Evolutionary conservation across 129 eudicot genomes (phyloP), one percentile per base, ranked within the genome.

Genomic region (Cynara cardunculus): DNA sequence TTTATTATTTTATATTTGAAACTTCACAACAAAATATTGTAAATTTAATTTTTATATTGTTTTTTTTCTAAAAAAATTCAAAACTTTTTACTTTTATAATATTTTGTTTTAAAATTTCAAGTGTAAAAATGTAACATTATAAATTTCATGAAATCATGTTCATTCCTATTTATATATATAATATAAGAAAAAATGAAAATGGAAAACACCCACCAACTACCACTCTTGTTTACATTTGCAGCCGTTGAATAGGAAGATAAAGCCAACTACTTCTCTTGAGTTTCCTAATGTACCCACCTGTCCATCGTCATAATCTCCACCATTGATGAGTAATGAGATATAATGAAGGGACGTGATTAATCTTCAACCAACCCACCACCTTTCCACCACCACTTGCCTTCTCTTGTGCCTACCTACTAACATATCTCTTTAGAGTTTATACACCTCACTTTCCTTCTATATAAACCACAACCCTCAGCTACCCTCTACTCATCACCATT

Each of bases 291-390:
- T 66, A 39, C 34, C 77, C 77, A 80, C 77, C 34, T 12, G 19
- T 13, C 32, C 21, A 74, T 26, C 19, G 25, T 75, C 11, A 26
- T 2, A 11, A 83, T 83, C 78, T 26, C 78, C 9, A 77, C 86
- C 86, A 68, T 83, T 69, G 53, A 83, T 71, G 2, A 3, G 13
- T 25, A 14, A 69, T 25, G 56, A 25, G 14, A 75, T 25, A 59
- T n/a, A 44, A 84, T 26, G n/a, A 84, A 86, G 65, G 90, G 87
- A 7, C 31, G 11, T 44, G 83, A 89, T 84, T 65, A 22, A 82
- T 76, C 72, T 27, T 85, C 92, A 84, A 87, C 92, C 80, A 89
- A 89, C 92, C 88, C 88, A 82, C 87, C 68, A 37, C 74, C 30
- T 26, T 78, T 71, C 72, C 32, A 28, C 77, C 59, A 82, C 74